Percentiles rank a stretch among this genome's conserved stretches.
These are phyloP conservation scores for Ustilago esculenta DNA, from an alignment of 1,284 basidiomycete species.

Conservation along the genomic window DNA sequence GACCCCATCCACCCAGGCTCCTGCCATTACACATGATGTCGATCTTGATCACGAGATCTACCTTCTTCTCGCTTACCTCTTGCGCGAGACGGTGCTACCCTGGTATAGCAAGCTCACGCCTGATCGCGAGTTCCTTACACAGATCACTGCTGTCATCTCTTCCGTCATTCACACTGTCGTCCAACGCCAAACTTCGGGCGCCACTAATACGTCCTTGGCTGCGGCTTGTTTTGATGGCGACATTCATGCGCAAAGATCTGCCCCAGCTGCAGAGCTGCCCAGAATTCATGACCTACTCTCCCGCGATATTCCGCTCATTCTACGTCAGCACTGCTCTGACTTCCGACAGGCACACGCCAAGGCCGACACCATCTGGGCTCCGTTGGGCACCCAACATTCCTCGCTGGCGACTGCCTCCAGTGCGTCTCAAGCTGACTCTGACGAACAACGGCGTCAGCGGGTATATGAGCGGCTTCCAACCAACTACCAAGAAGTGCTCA, in stretches of 20 bases:
- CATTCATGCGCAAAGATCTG: constrained; percentile 9
- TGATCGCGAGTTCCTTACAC: constrained; percentile 47
- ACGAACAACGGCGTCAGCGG: constrained; percentile 14
- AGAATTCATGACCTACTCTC: constrained; percentile 32
- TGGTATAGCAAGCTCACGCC: constrained; percentile 56
- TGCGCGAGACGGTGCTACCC: constrained; percentile 51
- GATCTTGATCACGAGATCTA: constrained; percentile 48
- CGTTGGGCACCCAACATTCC: constrained; percentile 9
- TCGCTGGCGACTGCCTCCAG: neutral
- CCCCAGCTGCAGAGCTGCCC: constrained; percentile 2
- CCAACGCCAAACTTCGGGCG: constrained; percentile 8
- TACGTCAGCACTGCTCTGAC: constrained; percentile 40
- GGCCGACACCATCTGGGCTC: constrained; percentile 28
- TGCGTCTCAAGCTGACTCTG: constrained; percentile 4
- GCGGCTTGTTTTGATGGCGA: constrained; percentile 8
- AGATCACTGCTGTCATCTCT: constrained; percentile 32
- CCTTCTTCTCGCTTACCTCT: constrained; percentile 43
- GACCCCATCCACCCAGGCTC: constrained; percentile 1
- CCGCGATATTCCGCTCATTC: constrained; percentile 38
- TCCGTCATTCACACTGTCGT: constrained; percentile 22
- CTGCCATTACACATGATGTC: constrained; percentile 25
- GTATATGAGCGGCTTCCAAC: constrained; percentile 4
- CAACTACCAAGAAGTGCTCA: constrained; percentile 1
- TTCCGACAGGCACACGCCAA: constrained; percentile 27
- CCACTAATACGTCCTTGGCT: neutral